Percentiles rank a stretch among this genome's conserved stretches.
Evolutionary conservation across 2,329 filamentous ascomycete genomes (phyloP).

Genomic region (Calonectria henricotiae): DNA sequence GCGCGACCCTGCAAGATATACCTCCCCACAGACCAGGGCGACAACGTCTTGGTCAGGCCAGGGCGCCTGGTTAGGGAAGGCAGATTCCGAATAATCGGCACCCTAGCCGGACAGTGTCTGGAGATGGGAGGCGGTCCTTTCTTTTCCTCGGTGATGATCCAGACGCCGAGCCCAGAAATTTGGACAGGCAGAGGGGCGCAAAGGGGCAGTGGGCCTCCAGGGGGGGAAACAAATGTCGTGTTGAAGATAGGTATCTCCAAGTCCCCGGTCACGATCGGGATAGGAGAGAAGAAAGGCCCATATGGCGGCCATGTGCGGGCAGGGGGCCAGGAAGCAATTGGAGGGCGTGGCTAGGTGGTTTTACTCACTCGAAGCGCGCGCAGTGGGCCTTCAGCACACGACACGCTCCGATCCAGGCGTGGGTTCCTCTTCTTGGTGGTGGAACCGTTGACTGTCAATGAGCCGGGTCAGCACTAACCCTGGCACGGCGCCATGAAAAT

Average conservation of each 20-base stretch:
- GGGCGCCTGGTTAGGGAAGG: constrained; percentile 38
- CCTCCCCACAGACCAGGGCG: constrained; percentile 39
- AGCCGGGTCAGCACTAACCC: constrained; percentile 48
- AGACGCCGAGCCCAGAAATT: constrained; percentile 29
- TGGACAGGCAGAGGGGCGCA: constrained; percentile 8
- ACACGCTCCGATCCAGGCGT: constrained; percentile 43
- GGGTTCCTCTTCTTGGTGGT: constrained; percentile 40
- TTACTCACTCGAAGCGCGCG: constrained; percentile 37
- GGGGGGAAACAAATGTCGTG: constrained; percentile 33
- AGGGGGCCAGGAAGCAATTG: constrained; percentile 41
- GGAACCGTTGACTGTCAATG: constrained; percentile 51
- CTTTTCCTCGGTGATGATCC: constrained; percentile 31
- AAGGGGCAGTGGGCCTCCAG: constrained; percentile 29
- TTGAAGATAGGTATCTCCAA: constrained; percentile 41
- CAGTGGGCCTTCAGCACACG: constrained; percentile 45
- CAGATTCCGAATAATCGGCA: constrained; percentile 45
- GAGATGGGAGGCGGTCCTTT: constrained; percentile 33
- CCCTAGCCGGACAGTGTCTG: constrained; percentile 39
- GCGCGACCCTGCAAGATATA: constrained; percentile 52
- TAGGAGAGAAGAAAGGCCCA: constrained; percentile 39
- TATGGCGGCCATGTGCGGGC: constrained; percentile 46
- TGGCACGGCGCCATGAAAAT: constrained; percentile 43
- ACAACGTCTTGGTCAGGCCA: constrained; percentile 44
- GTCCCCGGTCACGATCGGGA: constrained; percentile 40
- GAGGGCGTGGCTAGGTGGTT: constrained; percentile 44